A percentile compares a stretch with the other conserved stretches of the same genome.
These are phyloP conservation scores for Penicillium desertorum DNA, from an alignment of 495 filamentous ascomycete species.

Conservation along the genomic window DNA sequence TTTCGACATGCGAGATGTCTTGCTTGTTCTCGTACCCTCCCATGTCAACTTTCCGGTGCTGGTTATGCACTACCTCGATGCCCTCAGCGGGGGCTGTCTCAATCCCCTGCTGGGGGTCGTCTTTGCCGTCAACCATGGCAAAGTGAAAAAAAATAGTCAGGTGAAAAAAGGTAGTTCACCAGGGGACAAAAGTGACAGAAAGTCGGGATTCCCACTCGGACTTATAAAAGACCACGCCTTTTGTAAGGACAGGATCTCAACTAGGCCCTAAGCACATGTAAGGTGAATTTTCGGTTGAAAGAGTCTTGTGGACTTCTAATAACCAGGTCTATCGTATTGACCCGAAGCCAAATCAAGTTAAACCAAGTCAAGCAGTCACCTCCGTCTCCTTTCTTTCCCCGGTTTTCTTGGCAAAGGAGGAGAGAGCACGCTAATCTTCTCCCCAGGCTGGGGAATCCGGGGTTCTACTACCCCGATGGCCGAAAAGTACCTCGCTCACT, in stretches of 20 bases:
- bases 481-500: constrained; percentile 3
- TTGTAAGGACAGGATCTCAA: neutral
- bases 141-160: neutral
- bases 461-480: constrained; percentile 23
- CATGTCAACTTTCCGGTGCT: constrained; percentile 16
- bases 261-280: neutral
- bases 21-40: constrained; percentile 23
- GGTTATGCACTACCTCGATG: neutral
- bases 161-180: neutral
- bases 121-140: neutral
- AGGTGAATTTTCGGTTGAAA: neutral
- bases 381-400: constrained; percentile 3
- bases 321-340: constrained; percentile 1
- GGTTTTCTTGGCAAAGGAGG: constrained; percentile 20
- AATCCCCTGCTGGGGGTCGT: constrained; percentile 11
- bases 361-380: constrained; percentile 4
- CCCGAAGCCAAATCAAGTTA: constrained; percentile 7
- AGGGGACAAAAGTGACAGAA: neutral
- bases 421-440: neutral
- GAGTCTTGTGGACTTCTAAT: neutral
- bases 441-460: constrained; percentile 21
- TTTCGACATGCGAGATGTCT: constrained; percentile 52
- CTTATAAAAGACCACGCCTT: constrained; percentile 6
- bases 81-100: constrained; percentile 8
- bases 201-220: neutral